phyloP scores from a whole-genome alignment of 2,329 filamentous ascomycete genomes.

The Cladosporium sp. region DNA sequence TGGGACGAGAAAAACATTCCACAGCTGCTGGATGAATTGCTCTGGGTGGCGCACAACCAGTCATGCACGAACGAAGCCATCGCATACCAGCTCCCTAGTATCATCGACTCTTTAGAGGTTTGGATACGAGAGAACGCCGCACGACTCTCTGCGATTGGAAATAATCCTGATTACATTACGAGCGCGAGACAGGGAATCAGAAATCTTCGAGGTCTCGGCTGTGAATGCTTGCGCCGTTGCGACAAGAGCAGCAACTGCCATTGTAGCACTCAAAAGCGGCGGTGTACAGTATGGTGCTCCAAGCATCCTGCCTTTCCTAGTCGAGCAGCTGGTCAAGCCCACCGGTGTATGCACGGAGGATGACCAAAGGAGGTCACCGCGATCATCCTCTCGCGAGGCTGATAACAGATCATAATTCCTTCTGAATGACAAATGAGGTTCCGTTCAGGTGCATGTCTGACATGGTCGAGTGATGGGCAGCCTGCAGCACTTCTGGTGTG shows the following conservation, averaged over 20 bases:
- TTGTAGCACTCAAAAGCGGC: neutral
- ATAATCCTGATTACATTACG: neutral
- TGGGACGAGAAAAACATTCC: conserved; percentile 11
- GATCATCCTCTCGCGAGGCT: too few relatives aligned
- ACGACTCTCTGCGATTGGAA: neutral
- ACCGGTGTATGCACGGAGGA: neutral
- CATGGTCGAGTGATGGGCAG: too few relatives aligned
- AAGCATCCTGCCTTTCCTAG: neutral
- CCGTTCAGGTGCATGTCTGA: too few relatives aligned
- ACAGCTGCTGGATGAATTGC: conserved; percentile 2
- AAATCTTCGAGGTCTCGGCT: neutral
- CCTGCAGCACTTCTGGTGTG: too few relatives aligned
- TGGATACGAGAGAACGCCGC: neutral
- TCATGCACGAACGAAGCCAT: conserved; percentile 6
- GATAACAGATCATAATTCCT: too few relatives aligned
- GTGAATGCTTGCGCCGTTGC: neutral
- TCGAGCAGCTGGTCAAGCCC: neutral
- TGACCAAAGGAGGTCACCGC: too few relatives aligned
- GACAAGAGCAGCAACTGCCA: neutral
- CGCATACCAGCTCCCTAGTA: conserved; percentile 2
- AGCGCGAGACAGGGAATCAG: neutral
- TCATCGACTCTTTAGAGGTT: neutral
- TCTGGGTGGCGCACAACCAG: conserved; percentile 7
- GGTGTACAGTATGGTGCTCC: conserved; percentile 1
- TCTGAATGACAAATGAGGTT: too few relatives aligned